Conservation (phyloP, 129 eudicot species). For the Solidago caesia region DNA sequence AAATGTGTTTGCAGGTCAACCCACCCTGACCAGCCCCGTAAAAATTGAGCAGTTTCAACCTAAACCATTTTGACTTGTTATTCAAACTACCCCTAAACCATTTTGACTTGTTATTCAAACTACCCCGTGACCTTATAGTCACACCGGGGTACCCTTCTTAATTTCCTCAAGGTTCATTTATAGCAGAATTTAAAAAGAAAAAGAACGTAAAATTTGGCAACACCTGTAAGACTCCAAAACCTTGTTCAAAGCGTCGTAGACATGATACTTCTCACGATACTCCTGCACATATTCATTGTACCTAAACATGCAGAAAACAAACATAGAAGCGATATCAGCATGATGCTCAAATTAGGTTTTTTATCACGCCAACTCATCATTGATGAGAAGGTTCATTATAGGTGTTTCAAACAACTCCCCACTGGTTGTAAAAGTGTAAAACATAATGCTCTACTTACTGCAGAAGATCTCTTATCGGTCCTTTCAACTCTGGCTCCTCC, state of each 20-base stretch:
- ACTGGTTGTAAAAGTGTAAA: background rate
- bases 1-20: no score
- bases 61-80: no score
- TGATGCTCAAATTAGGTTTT: background rate
- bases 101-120: no score
- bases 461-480: conserved; percentile 64
- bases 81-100: no score
- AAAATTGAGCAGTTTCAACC: no score
- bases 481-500: conserved; percentile 84
- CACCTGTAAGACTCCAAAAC: conserved; percentile 78
- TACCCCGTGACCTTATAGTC: no score
- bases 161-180: no score
- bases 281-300: conserved; percentile 82
- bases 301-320: conserved; percentile 46
- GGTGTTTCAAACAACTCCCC: background rate
- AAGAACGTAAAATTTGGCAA: conserved; percentile 11
- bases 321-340: conserved; percentile 20
- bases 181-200: no score
- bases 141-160: no score
- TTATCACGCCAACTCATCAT: background rate
- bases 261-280: conserved; percentile 79
- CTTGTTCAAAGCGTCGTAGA: conserved; percentile 64
- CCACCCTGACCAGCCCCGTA: no score
- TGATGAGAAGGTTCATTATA: conserved; percentile 9
- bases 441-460: conserved; percentile 56